Conservation (phyloP, 2,329 filamentous ascomycete species). For the Bipolaris gigantea region DNA sequence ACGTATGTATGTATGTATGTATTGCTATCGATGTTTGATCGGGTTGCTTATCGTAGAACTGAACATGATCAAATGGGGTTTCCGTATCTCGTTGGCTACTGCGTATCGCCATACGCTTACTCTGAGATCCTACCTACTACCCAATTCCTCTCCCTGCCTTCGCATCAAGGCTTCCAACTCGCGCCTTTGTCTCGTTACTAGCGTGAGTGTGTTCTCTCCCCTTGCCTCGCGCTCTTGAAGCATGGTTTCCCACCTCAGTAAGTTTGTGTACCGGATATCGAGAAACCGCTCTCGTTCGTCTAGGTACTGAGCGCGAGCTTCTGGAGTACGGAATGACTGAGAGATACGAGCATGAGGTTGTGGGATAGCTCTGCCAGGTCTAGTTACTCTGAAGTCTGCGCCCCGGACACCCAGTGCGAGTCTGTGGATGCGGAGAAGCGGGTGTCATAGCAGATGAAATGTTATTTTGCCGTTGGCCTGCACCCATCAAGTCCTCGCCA, state of each 20-base stretch:
- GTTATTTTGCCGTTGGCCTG: not conserved
- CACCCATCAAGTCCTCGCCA: not conserved
- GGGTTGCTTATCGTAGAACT: too few relatives aligned
- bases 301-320: not conserved
- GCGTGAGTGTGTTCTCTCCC: not conserved
- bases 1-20: too few relatives aligned
- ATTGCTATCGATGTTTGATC: too few relatives aligned
- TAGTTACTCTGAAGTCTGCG: not conserved
- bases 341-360: not conserved
- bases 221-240: not conserved
- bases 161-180: constrained; percentile 5
- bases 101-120: not conserved
- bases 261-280: not conserved
- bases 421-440: not conserved
- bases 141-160: constrained; percentile 9
- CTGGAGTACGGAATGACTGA: not conserved
- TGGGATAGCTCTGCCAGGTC: too few relatives aligned
- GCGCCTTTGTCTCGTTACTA: constrained; percentile 1
- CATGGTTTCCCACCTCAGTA: not conserved
- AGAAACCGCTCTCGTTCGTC: not conserved
- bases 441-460: not conserved
- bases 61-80: too few relatives aligned
- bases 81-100: not conserved
- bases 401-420: not conserved
- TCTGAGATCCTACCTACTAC: not conserved